A percentile compares a stretch with the other conserved stretches of the same genome.
Evolutionary conservation across 139 green algal species (phyloP).

Genomic region (Coelastrella sp.): DNA sequence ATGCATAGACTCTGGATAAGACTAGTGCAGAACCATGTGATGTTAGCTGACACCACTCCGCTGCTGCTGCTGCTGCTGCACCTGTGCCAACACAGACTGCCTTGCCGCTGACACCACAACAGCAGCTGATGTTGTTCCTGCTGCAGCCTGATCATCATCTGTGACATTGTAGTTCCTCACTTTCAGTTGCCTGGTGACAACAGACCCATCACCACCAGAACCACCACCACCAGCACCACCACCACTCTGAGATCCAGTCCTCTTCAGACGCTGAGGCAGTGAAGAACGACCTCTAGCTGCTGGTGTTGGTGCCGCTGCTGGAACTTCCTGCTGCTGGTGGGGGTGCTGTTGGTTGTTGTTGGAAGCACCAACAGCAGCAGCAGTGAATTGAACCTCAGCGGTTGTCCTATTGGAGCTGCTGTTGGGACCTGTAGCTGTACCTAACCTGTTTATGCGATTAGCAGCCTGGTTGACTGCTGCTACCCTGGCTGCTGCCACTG

Average conservation of each 20-base stretch:
- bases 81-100: conserved; percentile 8
- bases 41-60: too few species aligned
- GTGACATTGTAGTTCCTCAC: conserved; percentile 49
- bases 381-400: not conserved
- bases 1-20: not conserved
- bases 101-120: not conserved
- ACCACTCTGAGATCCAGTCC: too few species aligned
- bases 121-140: not conserved
- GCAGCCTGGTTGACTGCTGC: not conserved
- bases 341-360: not conserved
- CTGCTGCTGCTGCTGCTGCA: not conserved
- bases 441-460: not conserved
- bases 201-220: too few species aligned
- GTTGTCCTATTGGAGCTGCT: not conserved
- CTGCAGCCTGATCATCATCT: conserved; percentile 38
- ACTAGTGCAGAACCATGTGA: too few species aligned
- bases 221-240: too few species aligned
- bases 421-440: not conserved
- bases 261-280: too few species aligned
- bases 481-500: conserved; percentile 4
- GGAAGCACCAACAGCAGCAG: not conserved
- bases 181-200: conserved; percentile 27
- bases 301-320: not conserved
- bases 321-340: too few species aligned
- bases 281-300: too few species aligned